Base-by-base conservation (phyloP, 164 flowering plant genomes). In the Euptelea pleiosperma region DNA sequence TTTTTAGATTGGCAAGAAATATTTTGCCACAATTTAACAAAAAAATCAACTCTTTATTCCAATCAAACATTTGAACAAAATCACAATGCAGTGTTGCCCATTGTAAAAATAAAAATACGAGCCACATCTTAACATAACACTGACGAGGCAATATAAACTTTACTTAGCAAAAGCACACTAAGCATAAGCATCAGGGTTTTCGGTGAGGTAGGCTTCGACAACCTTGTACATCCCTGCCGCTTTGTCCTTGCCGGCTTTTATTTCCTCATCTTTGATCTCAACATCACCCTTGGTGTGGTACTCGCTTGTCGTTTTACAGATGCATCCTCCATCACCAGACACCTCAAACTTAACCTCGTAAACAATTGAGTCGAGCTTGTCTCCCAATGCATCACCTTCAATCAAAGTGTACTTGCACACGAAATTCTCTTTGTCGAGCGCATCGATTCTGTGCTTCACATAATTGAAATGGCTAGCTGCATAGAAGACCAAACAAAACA, bases 241-340 rank as follows among this genome's bases (percentile, higher is more conserved):
- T 55, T 66, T 62, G 16, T 67, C 72, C 61, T 68, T 64, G 33
- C 70, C 72, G 10, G 24, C 72, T 62, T 74, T 74, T 19, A 66
- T 24, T 26, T 60, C 15, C 36, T 74, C 70, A 33, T 68, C 73
- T 4, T 29, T 50, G 40, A 68, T 29, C 51, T 62, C 59, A 14
- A 15, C 2, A 18, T 16, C 73, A 0, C 41, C 77, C 2, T 28
- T 57, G 25, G 68, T 59, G 52, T 71, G 50, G 46, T 58, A 66
- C 37, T 37, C 25, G 62, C 41, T 44, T 16, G 9, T 56, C 49
- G 12, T 51, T 62, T 72, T 75, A 52, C 52, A 54, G 12, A 69
- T n/a, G 25, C 47, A 65, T 30, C 79, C 76, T 42, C 78, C 78
- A 6, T 63, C 71, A 0, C 54, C 8, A 3, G 61, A 15, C 0